These are phyloP conservation scores for Rhynchospora breviuscula DNA, from an alignment of 176 grass and related monocot species.

Conservation along the genomic window DNA sequence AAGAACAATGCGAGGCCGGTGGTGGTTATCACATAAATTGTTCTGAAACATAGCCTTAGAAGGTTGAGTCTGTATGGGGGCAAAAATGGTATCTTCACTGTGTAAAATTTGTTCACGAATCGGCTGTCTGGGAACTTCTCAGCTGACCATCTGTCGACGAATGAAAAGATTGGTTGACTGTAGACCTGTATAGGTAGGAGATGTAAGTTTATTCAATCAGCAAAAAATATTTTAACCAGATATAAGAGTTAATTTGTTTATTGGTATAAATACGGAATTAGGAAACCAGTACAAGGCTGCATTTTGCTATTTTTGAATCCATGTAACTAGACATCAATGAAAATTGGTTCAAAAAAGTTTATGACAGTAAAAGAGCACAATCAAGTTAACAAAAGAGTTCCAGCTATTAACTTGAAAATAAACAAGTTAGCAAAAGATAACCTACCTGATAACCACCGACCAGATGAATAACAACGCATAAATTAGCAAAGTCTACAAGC, in stretches of 20 bases:
- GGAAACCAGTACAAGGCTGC: neutral
- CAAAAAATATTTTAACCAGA: neutral
- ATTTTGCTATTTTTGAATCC: neutral
- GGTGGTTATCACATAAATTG: conserved; percentile 40
- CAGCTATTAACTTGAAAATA: neutral
- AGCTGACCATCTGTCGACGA: conserved; percentile 28
- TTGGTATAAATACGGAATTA: neutral
- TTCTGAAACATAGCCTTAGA: conserved; percentile 54
- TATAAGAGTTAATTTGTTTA: neutral
- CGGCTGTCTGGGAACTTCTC: neutral
- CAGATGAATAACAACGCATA: conserved; percentile 57
- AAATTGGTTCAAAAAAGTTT: neutral
- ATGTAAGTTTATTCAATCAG: neutral
- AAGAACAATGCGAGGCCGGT: conserved; percentile 68
- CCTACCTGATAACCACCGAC: conserved; percentile 75
- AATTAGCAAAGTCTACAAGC: conserved; percentile 78
- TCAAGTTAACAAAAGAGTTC: neutral
- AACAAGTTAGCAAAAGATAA: neutral
- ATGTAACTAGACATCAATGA: neutral
- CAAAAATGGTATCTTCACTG: conserved; percentile 3
- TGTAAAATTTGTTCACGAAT: conserved; percentile 37
- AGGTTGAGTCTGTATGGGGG: conserved; percentile 28
- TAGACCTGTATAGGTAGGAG: conserved; percentile 10
- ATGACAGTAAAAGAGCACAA: neutral
- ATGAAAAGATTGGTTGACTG: conserved; percentile 52